Base-by-base conservation (phyloP, 2,329 filamentous ascomycete genomes). In the Pseudogymnoascus sp. region DNA sequence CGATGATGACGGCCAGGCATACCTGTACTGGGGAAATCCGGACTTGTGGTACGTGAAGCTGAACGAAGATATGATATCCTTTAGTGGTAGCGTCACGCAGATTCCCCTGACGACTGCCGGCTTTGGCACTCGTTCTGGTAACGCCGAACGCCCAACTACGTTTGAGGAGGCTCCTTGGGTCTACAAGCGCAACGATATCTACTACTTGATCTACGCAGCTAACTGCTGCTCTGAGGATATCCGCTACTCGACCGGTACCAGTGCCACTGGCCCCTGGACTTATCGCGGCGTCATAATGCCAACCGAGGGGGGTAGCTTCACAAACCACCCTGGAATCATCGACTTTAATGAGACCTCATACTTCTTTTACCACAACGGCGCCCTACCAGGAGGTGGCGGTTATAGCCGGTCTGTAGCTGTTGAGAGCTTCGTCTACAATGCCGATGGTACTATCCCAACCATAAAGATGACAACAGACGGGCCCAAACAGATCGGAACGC, bases 1-100 rank as follows among this genome's bases (percentile, higher is more conserved):
- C 63, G 75, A 78, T 63, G 75, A 77, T 59, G 74, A 77, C 58
- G 76, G 74, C 51, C 75, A 77, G 66, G 76, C 74, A 0, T 78
- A 77, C 69, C 66, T 78, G 62, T 77, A 76, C 68, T 77, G 74
- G 68, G 75, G 75, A 27, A 75, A 75, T 39, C 73, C 75, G 27
- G 65, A 68, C 25, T 68, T 75, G 38, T 73, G 67, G 64, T 77
- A 77, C 61, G 74, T 77, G 36, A 74, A 71, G 65, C 64, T 78
- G 12, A 77, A 77, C 66, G 64, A 67, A 8, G 75, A 77, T 67
- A 77, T 77, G 76, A 67, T 74, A 9, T 75, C 73, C 2, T 74
- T 72, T 65, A 69, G 66, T 41, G 72, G 71, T 39, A 42, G 10
- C 39, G 8, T 68, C 58, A 63, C 63, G n/a, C 59, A 68, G 58